A percentile compares a stretch with the other conserved stretches of the same genome.
phyloP scores from a whole-genome alignment of 1,284 basidiomycete species.

The Fistulina hepatica region DNA sequence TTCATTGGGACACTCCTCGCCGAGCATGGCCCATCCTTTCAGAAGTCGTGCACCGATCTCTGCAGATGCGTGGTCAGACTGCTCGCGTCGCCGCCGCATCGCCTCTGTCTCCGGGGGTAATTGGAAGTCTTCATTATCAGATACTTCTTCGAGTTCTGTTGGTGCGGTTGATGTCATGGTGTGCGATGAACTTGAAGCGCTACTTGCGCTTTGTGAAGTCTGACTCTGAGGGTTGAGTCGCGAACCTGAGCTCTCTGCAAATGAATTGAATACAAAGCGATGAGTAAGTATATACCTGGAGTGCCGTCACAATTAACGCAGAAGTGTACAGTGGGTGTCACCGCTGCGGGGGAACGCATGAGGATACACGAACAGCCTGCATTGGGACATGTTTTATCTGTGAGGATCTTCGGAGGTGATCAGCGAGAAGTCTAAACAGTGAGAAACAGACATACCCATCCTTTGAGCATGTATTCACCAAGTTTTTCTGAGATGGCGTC shows the following conservation, averaged over 20 bases:
- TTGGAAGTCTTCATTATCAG: slow-evolving; percentile 49
- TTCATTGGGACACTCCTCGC: slow-evolving; percentile 62
- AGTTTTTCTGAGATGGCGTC: slow-evolving; percentile 47
- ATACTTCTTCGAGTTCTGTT: slow-evolving; percentile 52
- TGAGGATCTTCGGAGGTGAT: no score
- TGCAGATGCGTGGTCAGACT: slow-evolving; percentile 67
- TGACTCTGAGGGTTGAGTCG: neutral
- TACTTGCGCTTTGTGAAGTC: slow-evolving; percentile 1
- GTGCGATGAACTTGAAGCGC: slow-evolving; percentile 36
- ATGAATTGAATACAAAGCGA: neutral
- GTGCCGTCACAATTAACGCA: slow-evolving; percentile 51
- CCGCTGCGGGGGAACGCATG: slow-evolving; percentile 51
- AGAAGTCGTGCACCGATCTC: slow-evolving; percentile 68
- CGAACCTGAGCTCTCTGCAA: neutral
- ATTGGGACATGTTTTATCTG: slow-evolving; percentile 49
- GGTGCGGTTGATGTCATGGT: slow-evolving; percentile 51
- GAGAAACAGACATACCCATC: slow-evolving; percentile 45
- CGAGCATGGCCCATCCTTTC: slow-evolving; percentile 77
- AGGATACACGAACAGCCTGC: slow-evolving; percentile 52
- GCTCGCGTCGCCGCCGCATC: slow-evolving; percentile 54
- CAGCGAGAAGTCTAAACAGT: slow-evolving; percentile 6
- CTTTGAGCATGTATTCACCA: slow-evolving; percentile 64
- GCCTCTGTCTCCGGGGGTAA: slow-evolving; percentile 53
- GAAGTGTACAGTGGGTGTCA: slow-evolving; percentile 35
- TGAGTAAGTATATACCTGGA: slow-evolving; percentile 19